These are phyloP conservation scores for Crucihimalaya himalaica DNA, from an alignment of 345 rosid species.

Conservation along the genomic window DNA sequence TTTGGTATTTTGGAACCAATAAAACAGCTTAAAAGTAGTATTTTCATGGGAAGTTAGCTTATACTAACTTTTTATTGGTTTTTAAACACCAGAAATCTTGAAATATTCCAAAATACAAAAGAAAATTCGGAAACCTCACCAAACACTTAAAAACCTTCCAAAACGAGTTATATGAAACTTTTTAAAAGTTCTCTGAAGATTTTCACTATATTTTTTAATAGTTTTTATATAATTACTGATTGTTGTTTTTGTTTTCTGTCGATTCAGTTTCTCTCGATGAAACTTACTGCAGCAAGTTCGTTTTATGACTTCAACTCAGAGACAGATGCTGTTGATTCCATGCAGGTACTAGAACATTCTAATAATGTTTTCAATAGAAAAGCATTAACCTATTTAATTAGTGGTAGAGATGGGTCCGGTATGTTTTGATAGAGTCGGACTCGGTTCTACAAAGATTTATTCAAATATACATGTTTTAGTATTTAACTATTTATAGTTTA, in stretches of 20 bases:
- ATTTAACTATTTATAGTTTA: background rate
- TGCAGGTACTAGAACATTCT: conserved; percentile 39
- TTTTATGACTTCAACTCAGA: conserved; percentile 67
- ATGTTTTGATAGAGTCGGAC: conserved; percentile 16
- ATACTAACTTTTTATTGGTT: background rate
- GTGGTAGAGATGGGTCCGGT: conserved; percentile 16
- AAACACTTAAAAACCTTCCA: background rate
- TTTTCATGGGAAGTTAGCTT: background rate
- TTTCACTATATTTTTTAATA: background rate
- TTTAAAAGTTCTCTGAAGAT: background rate
- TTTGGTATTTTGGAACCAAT: background rate
- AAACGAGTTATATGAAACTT: background rate
- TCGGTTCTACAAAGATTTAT: background rate
- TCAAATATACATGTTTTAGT: background rate
- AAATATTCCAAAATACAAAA: background rate
- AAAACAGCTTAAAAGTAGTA: background rate
- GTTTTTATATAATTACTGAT: background rate
- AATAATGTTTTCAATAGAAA: background rate
- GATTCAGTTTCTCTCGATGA: conserved; percentile 81
- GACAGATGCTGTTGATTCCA: conserved; percentile 56
- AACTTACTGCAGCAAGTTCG: conserved; percentile 69
- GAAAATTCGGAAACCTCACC: background rate
- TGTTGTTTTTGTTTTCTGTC: background rate
- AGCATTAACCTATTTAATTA: background rate
- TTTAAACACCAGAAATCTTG: background rate